A percentile compares a stretch with the other conserved stretches of the same genome.
Conservation (phyloP, 768 basidiomycete genomes). For the Lepiota venenata region DNA sequence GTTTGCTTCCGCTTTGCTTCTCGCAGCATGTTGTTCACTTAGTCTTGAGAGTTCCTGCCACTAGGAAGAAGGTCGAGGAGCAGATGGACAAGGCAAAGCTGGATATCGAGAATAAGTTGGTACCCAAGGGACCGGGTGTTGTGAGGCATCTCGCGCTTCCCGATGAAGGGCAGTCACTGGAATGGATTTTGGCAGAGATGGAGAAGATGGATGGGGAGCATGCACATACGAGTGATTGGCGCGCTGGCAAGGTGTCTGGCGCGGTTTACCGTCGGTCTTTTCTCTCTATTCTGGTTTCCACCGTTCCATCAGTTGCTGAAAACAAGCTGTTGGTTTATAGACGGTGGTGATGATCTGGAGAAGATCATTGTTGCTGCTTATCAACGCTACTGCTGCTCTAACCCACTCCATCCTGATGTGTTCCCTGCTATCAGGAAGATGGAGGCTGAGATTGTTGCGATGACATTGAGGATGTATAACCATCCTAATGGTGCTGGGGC, state of each 20-base stretch:
- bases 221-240: conserved; percentile 49
- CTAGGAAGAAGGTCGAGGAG: conserved; percentile 52
- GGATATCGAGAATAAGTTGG: conserved; percentile 64
- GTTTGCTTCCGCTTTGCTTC: background rate
- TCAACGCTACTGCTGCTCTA: conserved; percentile 78
- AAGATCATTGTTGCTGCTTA: conserved; percentile 80
- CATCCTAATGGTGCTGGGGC: conserved; percentile 84
- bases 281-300: background rate
- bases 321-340: conserved; percentile 30
- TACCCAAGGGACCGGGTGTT: conserved; percentile 61
- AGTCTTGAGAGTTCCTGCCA: conserved; percentile 57
- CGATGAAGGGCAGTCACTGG: conserved; percentile 53
- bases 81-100: conserved; percentile 64
- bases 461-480: conserved; percentile 84
- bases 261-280: conserved; percentile 77
- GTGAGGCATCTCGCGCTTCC: conserved; percentile 68
- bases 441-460: conserved; percentile 93
- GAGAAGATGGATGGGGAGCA: conserved; percentile 69
- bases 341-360: conserved; percentile 81
- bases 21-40: conserved; percentile 40
- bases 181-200: conserved; percentile 81
- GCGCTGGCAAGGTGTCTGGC: conserved; percentile 73
- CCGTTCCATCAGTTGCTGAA: background rate
- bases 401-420: conserved; percentile 90
- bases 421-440: conserved; percentile 94